These are phyloP conservation scores for Venturia oleaginea DNA, from an alignment of 2,329 filamentous ascomycete genomes.

Conservation along the genomic window DNA sequence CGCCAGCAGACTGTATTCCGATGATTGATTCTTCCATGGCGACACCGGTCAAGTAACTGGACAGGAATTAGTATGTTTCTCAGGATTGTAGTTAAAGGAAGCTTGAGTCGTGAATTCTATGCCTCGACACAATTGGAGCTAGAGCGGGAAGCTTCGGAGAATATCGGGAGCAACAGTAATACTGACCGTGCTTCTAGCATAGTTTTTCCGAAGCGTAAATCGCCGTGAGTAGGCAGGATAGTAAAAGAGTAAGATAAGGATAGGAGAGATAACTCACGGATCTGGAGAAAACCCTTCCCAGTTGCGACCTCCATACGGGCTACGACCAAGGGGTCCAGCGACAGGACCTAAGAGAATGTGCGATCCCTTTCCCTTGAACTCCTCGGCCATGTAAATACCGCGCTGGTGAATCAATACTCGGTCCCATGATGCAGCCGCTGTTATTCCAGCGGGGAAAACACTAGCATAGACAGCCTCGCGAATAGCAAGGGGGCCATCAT, in stretches of 20 bases:
- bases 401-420: slow-evolving; percentile 25
- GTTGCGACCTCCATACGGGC: slow-evolving; percentile 41
- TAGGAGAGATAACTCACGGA: slow-evolving; percentile 20
- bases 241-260: too few relatives aligned
- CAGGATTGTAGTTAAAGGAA: not conserved
- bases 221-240: too few relatives aligned
- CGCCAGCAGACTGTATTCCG: slow-evolving; percentile 36
- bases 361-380: slow-evolving; percentile 34
- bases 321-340: slow-evolving; percentile 37
- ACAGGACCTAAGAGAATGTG: slow-evolving; percentile 36
- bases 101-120: not conserved
- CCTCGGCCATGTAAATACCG: slow-evolving; percentile 27
- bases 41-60: slow-evolving; percentile 28
- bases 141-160: not conserved
- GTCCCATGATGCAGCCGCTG: slow-evolving; percentile 31
- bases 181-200: too few relatives aligned
- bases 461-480: slow-evolving; percentile 30
- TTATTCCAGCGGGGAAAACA: slow-evolving; percentile 32
- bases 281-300: slow-evolving; percentile 43
- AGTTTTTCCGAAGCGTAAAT: too few relatives aligned
- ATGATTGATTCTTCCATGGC: slow-evolving; percentile 34
- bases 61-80: not conserved
- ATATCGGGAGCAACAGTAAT: too few relatives aligned
- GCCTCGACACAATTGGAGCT: not conserved
- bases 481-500: slow-evolving; percentile 32